Conservation (phyloP, 495 filamentous ascomycete species). For the Glarea lozoyensis region DNA sequence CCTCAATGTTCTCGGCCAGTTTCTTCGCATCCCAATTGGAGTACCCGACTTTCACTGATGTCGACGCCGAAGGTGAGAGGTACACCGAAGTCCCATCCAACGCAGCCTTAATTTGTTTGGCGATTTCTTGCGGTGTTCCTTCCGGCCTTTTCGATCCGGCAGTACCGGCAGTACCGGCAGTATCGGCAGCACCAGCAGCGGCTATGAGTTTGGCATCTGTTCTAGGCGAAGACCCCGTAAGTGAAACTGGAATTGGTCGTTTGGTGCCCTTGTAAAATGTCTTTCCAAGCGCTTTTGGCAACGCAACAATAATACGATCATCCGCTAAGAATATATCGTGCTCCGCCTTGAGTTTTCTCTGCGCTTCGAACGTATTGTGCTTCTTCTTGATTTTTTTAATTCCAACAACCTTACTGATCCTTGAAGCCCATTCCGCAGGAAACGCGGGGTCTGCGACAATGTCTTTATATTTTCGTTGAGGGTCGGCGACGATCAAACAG, state of each 20-base stretch:
- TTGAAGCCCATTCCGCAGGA: constrained; percentile 58
- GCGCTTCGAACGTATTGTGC: constrained; percentile 78
- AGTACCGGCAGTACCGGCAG: constrained; percentile 30
- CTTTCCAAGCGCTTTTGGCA: constrained; percentile 76
- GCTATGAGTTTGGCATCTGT: constrained; percentile 59
- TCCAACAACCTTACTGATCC: constrained; percentile 75
- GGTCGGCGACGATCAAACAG: constrained; percentile 78
- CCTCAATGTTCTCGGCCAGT: constrained; percentile 68
- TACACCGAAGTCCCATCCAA: constrained; percentile 65
- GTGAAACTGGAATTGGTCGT: constrained; percentile 75
- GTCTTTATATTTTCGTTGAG: constrained; percentile 86
- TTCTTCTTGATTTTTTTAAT: constrained; percentile 74
- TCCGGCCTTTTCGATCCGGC: too few relatives aligned
- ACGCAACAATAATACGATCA: constrained; percentile 65
- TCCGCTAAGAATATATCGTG: constrained; percentile 87
- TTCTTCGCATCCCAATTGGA: constrained; percentile 65
- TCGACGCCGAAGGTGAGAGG: constrained; percentile 55
- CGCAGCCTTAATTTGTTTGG: constrained; percentile 62
- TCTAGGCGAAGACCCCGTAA: constrained; percentile 52
- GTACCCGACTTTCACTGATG: constrained; percentile 62
- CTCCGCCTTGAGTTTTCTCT: constrained; percentile 71
- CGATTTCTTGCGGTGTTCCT: constrained; percentile 46
- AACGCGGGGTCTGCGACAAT: constrained; percentile 66
- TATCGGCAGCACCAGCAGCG: constrained; percentile 35
- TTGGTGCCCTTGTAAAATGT: constrained; percentile 77